phyloP scores from a whole-genome alignment of 768 basidiomycete species.

The Rhizopogon rudus region DNA sequence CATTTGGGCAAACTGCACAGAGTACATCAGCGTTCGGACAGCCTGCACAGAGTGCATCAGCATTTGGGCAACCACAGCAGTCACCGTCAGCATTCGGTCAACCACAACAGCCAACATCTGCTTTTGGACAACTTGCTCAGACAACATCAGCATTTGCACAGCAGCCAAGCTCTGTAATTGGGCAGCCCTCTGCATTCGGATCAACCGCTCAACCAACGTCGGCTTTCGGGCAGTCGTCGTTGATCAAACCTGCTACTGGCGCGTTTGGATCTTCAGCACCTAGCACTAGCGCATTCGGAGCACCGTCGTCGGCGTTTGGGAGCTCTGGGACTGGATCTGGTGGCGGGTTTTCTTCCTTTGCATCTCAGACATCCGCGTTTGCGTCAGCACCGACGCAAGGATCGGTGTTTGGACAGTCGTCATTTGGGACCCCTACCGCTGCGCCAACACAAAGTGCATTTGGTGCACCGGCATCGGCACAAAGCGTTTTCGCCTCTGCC shows the following conservation, averaged over 20 bases:
- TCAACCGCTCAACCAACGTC: conserved; percentile 19
- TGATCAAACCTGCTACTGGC: conserved; percentile 48
- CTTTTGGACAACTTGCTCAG: conserved; percentile 30
- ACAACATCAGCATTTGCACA: conserved; percentile 25
- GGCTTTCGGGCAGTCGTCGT: conserved; percentile 29
- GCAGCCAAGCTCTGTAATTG: conserved; percentile 11
- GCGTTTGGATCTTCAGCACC: conserved; percentile 43
- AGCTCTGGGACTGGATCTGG: conserved; percentile 13
- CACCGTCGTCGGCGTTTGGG: conserved; percentile 4
- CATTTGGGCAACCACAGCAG: conserved; percentile 34
- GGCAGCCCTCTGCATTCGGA: conserved; percentile 31
- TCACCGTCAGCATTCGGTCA: conserved; percentile 33
- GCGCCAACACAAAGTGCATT: conserved; percentile 17
- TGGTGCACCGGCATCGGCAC: conserved; percentile 6
- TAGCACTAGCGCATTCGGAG: conserved; percentile 29
- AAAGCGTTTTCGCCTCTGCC: conserved; percentile 13
- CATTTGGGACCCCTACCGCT: conserved; percentile 12
- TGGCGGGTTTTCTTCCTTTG: conserved; percentile 48
- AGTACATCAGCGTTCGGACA: conserved; percentile 33
- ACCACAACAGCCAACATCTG: conserved; percentile 21
- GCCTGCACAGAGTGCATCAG: conserved; percentile 24
- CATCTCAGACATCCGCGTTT: conserved; percentile 43
- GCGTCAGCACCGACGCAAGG: conserved; percentile 8
- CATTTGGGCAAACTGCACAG: conserved; percentile 26
- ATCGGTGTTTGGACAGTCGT: conserved; percentile 11